Evolutionary conservation across 208 protist genomes (phyloP).

Genomic region (Angomonas desouzai): DNA sequence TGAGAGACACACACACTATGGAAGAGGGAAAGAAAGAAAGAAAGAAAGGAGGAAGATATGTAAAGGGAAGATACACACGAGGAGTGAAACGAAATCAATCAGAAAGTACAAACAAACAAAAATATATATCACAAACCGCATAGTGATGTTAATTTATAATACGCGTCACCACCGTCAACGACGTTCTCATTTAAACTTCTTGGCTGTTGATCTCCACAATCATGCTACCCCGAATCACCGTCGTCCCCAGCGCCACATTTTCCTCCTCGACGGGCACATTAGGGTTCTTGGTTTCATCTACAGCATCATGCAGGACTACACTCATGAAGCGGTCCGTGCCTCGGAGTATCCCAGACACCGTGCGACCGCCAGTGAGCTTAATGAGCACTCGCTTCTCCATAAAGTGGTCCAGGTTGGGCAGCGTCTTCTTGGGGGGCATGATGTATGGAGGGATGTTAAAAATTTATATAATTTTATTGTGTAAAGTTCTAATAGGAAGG

Average conservation of each 20-base stretch:
- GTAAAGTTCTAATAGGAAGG: background rate
- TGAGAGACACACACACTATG: background rate
- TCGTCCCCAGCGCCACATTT: conserved; percentile 84
- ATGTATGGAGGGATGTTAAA: too few species aligned
- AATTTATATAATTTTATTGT: too few species aligned
- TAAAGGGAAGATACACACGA: too few species aligned
- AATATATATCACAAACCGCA: too few species aligned
- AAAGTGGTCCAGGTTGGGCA: conserved; percentile 92
- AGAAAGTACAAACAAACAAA: background rate
- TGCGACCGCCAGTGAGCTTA: conserved; percentile 95
- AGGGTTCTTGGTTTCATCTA: conserved; percentile 87
- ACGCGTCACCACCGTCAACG: too few species aligned
- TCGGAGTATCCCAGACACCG: conserved; percentile 92
- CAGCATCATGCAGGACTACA: conserved; percentile 95
- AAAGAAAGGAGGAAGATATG: background rate
- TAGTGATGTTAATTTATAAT: too few species aligned
- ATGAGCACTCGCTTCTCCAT: conserved; percentile 93
- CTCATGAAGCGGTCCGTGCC: conserved; percentile 98
- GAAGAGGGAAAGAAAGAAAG: background rate
- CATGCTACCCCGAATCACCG: conserved; percentile 86
- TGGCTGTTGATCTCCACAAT: conserved; percentile 89
- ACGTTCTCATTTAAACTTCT: conserved; percentile 48
- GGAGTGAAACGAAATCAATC: background rate
- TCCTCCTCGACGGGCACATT: conserved; percentile 31
- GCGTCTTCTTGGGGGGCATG: conserved; percentile 39